Evolutionary conservation across 2,329 filamentous ascomycete genomes (phyloP).

Genomic region (Aspergillus neotritici): DNA sequence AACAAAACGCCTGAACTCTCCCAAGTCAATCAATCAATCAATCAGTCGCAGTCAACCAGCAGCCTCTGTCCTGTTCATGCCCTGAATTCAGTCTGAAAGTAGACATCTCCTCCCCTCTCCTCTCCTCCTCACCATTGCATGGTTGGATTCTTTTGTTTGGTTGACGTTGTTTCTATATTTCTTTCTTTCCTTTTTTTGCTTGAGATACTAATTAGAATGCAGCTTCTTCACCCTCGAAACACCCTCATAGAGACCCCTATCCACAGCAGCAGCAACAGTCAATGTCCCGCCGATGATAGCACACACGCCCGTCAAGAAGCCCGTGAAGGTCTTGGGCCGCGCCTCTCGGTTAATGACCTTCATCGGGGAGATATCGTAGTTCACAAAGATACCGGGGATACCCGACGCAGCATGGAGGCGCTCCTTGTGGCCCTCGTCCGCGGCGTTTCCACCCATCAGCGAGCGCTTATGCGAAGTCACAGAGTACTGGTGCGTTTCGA

Average conservation of each 20-base stretch:
- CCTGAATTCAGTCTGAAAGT: too few relatives aligned
- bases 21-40: too few relatives aligned
- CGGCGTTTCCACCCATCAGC: slow-evolving; percentile 74
- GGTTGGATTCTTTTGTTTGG: too few relatives aligned
- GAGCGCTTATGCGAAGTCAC: slow-evolving; percentile 95
- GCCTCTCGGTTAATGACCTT: slow-evolving; percentile 97
- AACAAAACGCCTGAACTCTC: too few relatives aligned
- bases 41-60: too few relatives aligned
- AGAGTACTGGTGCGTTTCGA: slow-evolving; percentile 97
- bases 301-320: slow-evolving; percentile 89
- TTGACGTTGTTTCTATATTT: background rate
- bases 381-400: slow-evolving; percentile 97
- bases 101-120: too few relatives aligned
- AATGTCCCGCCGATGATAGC: slow-evolving; percentile 91
- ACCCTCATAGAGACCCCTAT: slow-evolving; percentile 88
- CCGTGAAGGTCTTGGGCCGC: slow-evolving; percentile 79
- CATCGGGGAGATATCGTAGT: slow-evolving; percentile 99
- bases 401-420: slow-evolving; percentile 82
- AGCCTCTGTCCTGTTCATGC: too few relatives aligned
- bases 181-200: background rate
- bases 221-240: slow-evolving; percentile 80
- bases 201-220: slow-evolving; percentile 50
- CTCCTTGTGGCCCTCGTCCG: slow-evolving; percentile 84
- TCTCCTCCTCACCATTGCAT: too few relatives aligned
- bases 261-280: slow-evolving; percentile 89